Evolutionary conservation across 208 protist genomes (phyloP), one percentile per base, ranked within the genome.

Genomic region (Leishmania gerbilli): DNA sequence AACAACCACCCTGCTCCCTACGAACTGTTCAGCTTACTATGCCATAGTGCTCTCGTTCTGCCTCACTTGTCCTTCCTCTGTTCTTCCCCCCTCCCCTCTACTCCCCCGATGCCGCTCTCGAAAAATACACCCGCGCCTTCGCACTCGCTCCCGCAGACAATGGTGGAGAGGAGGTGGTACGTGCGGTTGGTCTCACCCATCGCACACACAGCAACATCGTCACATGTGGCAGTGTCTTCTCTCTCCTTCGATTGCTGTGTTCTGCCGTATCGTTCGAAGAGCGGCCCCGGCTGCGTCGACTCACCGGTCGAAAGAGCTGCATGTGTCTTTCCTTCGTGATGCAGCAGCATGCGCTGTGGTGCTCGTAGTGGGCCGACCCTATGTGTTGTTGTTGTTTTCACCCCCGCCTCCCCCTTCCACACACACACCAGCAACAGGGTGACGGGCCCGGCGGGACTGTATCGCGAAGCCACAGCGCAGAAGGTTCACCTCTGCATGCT

Each of bases 401-500:
- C 80, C 75, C 89, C 4, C 77, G 86, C n/a, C 79, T 88, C 17
- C 79, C 80, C 17, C 64, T 55, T 9, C 51, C 51, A 45, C 42
- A 45, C 42, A 45, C 42, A 45, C 42, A 0, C 1, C 13, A 55
- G 72, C 9, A 78, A 90, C 77, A 91, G 88, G 79, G 90, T 89
- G 69, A 88, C 83, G 56, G 86, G 81, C 74, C 88, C 88, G 1
- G 90, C 88, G 67, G 88, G 86, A 13, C 72, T 80, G 11, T 89
- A 89, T 76, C 88, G 88, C 62, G 84, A 90, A 72, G 79, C 83
- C 37, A 76, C 84, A 69, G 89, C 72, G 21, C 79, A 77, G 24
- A 82, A 45, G 71, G 77, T 83, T 42, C 79, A 90, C 72, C 71
- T 89, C 51, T 91, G 87, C 86, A 88, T 90, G 81, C 90, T 91